Evolutionary conservation across 1,139 yeast genomes (phyloP), one percentile per base, ranked within the genome.

Genomic region (Diutina scorzettiae): DNA sequence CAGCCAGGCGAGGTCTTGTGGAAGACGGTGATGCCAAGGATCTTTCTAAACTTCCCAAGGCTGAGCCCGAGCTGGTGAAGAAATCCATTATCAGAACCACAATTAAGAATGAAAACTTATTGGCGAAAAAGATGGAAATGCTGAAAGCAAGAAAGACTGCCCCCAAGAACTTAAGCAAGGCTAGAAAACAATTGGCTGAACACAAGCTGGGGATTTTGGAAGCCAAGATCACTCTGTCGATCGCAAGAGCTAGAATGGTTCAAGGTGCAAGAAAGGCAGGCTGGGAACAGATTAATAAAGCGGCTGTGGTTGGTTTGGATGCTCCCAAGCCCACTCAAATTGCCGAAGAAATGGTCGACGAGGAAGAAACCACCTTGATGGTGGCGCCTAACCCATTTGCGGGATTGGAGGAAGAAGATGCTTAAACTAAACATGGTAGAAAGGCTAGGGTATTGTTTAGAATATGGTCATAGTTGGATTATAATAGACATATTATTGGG

Each of bases 71-170:
- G 24, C 82, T 76, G 46, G 64, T 78, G 19, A 66, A 77, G 23
- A 75, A 78, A 48, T 75, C 83, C 21, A 71, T 81, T 46, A 78
- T 80, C 46, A 69, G 89, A 57, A 74, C 80, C 21, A 76, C 86
- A 11, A 73, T 81, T 37, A 78, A 76, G 56, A 81, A 81, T 52
- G 86, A 80, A 53, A 72, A 71, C 44, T 61, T 81, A 12, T 59
- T 81, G 43, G 72, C 65, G 42, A 73, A 70, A 48, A 81, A 78
- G 55, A 63, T 72, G 57, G 75, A 69, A 44, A 65, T 57, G 53
- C 67, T 64, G 42, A 62, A 54, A 56, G 55, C 52, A 50, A 55
- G 41, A 50, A 66, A 53, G 52, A 66, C 57, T 47, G 53, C 52
- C 41, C 58, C 56, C 48, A 69, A 61, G 55, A 61, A 59, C 52